Conservation (phyloP, 495 filamentous ascomycete genomes). For the Aspergillus saccharolyticus region DNA sequence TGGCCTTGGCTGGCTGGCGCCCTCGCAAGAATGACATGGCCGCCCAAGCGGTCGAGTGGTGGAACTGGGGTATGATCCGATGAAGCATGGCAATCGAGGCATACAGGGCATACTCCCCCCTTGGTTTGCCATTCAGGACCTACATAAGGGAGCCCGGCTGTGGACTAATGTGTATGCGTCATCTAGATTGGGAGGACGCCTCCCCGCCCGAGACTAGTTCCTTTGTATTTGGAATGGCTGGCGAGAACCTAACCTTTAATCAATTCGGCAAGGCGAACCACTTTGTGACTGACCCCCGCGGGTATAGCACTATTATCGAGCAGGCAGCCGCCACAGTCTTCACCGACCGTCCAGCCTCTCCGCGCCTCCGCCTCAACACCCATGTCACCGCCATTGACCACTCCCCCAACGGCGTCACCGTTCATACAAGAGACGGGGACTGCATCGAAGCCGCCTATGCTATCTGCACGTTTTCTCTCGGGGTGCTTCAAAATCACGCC, state of each 20-base stretch:
- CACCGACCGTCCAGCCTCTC: slow-evolving; percentile 14
- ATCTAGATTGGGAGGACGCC: slow-evolving; percentile 51
- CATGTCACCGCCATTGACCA: slow-evolving; percentile 57
- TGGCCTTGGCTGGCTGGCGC: slow-evolving; percentile 60
- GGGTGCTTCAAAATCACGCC: slow-evolving; percentile 61
- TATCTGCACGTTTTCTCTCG: slow-evolving; percentile 58
- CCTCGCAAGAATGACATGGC: slow-evolving; percentile 52
- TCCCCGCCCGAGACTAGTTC: slow-evolving; percentile 46
- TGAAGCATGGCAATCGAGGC: not conserved
- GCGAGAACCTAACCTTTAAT: slow-evolving; percentile 45
- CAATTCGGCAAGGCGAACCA: slow-evolving; percentile 57
- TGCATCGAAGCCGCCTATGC: slow-evolving; percentile 60
- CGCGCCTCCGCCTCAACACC: slow-evolving; percentile 55
- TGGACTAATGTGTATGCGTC: not conserved
- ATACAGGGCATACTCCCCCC: not conserved
- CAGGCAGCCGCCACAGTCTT: slow-evolving; percentile 61
- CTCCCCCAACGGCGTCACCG: slow-evolving; percentile 47
- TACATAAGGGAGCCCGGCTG: not conserved
- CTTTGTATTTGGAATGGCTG: slow-evolving; percentile 39
- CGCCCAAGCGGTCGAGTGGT: slow-evolving; percentile 62
- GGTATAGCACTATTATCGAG: slow-evolving; percentile 60
- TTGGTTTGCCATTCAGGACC: not conserved
- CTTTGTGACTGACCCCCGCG: slow-evolving; percentile 60
- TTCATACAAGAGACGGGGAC: slow-evolving; percentile 50
- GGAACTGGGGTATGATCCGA: slow-evolving; percentile 41